Percentiles rank a stretch among this genome's conserved stretches.
Conservation (phyloP, 441 rosid genomes). For the Gossypium gossypioides region DNA sequence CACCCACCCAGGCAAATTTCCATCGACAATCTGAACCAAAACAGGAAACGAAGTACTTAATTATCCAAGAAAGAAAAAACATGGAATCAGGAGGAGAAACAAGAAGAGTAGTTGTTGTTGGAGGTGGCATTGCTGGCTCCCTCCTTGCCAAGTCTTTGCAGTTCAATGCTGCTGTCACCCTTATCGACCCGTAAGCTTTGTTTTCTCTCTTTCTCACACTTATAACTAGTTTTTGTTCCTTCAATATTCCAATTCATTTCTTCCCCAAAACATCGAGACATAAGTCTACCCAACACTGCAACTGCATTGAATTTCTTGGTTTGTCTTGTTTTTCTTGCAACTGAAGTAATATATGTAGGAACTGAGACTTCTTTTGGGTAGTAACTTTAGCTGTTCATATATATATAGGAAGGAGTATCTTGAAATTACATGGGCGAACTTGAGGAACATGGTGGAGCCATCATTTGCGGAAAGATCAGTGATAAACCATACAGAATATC, state of each 20-base stretch:
- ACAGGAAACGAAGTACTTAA: neutral
- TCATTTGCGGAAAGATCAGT: slow-evolving; percentile 56
- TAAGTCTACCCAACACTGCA: neutral
- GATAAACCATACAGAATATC: slow-evolving; percentile 56
- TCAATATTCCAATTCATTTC: neutral
- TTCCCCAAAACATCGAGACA: neutral
- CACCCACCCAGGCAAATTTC: neutral
- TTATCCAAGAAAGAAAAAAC: neutral
- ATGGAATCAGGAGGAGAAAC: slow-evolving; percentile 21
- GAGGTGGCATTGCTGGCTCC: slow-evolving; percentile 73
- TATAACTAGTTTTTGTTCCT: neutral
- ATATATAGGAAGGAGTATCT: slow-evolving; percentile 60
- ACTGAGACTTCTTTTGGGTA: neutral
- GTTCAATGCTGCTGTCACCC: slow-evolving; percentile 53
- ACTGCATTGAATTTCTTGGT: neutral
- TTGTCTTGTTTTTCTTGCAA: neutral
- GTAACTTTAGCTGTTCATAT: neutral
- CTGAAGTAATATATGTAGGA: neutral
- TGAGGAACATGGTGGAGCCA: slow-evolving; percentile 81
- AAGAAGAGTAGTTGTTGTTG: slow-evolving; percentile 50
- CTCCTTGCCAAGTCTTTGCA: slow-evolving; percentile 50
- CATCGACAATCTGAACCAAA: neutral
- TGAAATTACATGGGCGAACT: slow-evolving; percentile 71
- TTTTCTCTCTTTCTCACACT: neutral
- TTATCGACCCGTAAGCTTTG: slow-evolving; percentile 59